These are phyloP conservation scores for Microcyclospora tardicrescens DNA, from an alignment of 2,329 filamentous ascomycete genomes.

Conservation along the genomic window DNA sequence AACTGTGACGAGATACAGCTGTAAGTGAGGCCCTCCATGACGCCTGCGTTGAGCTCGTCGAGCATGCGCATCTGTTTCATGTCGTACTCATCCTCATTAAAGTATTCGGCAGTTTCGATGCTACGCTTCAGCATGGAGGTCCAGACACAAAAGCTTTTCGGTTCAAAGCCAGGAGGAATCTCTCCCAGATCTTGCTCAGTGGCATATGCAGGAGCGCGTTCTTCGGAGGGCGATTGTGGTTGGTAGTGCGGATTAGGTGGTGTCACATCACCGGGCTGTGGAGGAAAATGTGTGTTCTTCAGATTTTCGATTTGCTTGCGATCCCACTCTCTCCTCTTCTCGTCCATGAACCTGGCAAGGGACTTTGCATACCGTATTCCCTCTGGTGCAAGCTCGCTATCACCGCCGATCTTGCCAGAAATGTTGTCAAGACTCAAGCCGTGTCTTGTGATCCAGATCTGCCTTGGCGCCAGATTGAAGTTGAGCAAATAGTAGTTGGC, in stretches of 20 bases:
- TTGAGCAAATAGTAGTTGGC: slow-evolving; percentile 92
- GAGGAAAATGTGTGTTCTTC: slow-evolving; percentile 70
- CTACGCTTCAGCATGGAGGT: slow-evolving; percentile 91
- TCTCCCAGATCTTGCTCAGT: slow-evolving; percentile 4
- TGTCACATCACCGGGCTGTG: slow-evolving; percentile 77
- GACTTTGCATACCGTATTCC: slow-evolving; percentile 68
- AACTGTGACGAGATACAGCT: slow-evolving; percentile 70
- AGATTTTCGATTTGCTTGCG: slow-evolving; percentile 68
- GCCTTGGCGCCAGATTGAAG: slow-evolving; percentile 87
- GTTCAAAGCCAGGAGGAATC: slow-evolving; percentile 30
- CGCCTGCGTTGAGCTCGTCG: slow-evolving; percentile 86
- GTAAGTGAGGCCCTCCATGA: slow-evolving; percentile 92
- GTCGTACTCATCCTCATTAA: slow-evolving; percentile 91
- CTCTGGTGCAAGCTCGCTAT: slow-evolving; percentile 70
- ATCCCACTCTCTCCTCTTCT: slow-evolving; percentile 71
- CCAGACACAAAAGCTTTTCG: slow-evolving; percentile 94
- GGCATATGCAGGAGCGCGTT: background rate
- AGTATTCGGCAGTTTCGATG: slow-evolving; percentile 76
- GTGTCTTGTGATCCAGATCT: slow-evolving; percentile 97
- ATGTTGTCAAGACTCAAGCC: slow-evolving; percentile 85
- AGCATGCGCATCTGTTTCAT: slow-evolving; percentile 63
- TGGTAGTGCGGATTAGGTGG: slow-evolving; percentile 84
- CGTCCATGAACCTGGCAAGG: slow-evolving; percentile 70
- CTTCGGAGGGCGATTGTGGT: slow-evolving; percentile 22
- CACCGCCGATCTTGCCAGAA: slow-evolving; percentile 76